phyloP scores from a whole-genome alignment of 2,329 filamentous ascomycete species.

The Stemphylium beticola region DNA sequence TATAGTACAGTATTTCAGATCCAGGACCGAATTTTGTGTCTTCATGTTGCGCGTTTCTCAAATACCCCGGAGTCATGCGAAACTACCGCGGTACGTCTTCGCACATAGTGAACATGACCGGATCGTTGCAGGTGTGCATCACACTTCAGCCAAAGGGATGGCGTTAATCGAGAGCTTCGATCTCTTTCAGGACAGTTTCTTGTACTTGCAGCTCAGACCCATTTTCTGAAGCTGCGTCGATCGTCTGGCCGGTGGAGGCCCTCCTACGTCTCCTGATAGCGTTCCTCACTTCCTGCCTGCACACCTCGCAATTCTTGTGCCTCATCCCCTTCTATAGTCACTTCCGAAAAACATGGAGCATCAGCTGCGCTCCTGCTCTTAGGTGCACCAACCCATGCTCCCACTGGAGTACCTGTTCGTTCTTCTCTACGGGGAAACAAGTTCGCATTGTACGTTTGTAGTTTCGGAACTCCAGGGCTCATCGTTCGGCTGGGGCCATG shows the following conservation, averaged over 20 bases:
- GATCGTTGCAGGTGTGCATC: no score
- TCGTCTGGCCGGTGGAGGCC: neutral
- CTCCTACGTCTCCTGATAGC: neutral
- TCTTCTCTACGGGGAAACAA: slow-evolving; percentile 36
- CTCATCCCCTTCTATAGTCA: neutral
- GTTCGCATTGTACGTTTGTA: slow-evolving; percentile 38
- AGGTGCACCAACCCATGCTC: slow-evolving; percentile 10
- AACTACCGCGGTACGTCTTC: no score
- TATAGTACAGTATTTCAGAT: neutral
- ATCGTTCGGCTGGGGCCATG: neutral
- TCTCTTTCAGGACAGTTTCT: neutral
- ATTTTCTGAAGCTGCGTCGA: slow-evolving; percentile 1
- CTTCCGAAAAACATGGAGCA: neutral
- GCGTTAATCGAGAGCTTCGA: neutral
- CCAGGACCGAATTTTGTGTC: no score
- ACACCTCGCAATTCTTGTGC: neutral
- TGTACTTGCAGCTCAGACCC: neutral
- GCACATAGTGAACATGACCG: no score
- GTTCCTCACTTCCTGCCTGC: neutral
- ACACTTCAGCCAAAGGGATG: neutral
- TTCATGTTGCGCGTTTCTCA: no score
- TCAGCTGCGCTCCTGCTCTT: neutral
- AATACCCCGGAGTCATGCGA: no score
- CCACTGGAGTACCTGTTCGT: slow-evolving; percentile 20
- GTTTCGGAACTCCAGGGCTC: slow-evolving; percentile 1